phyloP scores from a whole-genome alignment of 306 rosid species.

The Cucumis sativus region DNA sequence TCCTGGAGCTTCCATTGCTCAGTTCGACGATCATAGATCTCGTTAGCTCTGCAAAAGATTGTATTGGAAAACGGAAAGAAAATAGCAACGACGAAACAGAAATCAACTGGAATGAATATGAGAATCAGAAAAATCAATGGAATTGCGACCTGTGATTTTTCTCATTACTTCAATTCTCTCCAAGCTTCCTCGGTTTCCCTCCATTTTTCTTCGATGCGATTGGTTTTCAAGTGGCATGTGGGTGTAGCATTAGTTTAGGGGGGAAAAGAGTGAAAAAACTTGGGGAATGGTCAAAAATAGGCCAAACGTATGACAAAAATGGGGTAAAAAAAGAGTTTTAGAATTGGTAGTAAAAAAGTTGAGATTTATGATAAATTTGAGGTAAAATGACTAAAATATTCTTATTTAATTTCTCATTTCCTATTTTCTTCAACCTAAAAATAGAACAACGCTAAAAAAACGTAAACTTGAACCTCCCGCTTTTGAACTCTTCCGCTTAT shows the following conservation, averaged over 20 bases:
- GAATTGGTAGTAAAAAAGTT: too few species aligned
- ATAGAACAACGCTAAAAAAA: too few species aligned
- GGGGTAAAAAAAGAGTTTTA: too few species aligned
- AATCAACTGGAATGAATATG: background rate
- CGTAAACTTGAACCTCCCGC: too few species aligned
- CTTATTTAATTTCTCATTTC: too few species aligned
- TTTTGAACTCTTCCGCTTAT: too few species aligned
- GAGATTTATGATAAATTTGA: too few species aligned
- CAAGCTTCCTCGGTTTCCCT: constrained; percentile 38
- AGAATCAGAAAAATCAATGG: background rate
- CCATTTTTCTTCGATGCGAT: constrained; percentile 23
- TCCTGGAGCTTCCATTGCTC: constrained; percentile 41
- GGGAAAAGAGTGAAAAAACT: too few species aligned
- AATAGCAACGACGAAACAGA: background rate
- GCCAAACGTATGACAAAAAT: too few species aligned
- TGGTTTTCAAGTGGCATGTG: background rate
- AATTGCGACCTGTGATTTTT: constrained; percentile 44
- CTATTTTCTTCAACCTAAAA: too few species aligned
- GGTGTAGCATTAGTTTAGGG: background rate
- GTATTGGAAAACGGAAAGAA: background rate
- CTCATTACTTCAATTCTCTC: constrained; percentile 20
- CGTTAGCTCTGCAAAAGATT: constrained; percentile 38
- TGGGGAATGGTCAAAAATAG: too few species aligned
- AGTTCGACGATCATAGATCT: constrained; percentile 35
- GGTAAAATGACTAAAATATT: too few species aligned